These are phyloP conservation scores for Lasiosphaeria hispida DNA, from an alignment of 495 filamentous ascomycete genomes.

Conservation along the genomic window DNA sequence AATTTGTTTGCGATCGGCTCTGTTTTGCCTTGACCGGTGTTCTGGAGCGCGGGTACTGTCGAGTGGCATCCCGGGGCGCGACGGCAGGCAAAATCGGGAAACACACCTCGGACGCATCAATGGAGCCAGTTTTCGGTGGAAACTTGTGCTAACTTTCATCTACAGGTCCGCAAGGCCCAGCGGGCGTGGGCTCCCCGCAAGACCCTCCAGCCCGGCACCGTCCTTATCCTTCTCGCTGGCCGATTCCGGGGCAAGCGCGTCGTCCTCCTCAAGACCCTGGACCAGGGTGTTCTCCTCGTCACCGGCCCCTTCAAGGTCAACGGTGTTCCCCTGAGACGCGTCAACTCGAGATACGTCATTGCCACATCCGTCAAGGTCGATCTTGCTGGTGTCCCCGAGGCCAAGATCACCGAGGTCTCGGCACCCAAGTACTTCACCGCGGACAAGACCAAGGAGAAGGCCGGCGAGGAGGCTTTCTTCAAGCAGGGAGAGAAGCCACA, in stretches of 20 bases:
- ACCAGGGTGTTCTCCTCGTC: conserved; percentile 95
- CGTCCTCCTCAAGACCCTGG: conserved; percentile 93
- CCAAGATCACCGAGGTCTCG: conserved; percentile 80
- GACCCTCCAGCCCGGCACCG: conserved; percentile 85
- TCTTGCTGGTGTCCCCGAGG: conserved; percentile 74
- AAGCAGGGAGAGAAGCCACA: conserved; percentile 94
- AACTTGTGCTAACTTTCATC: conserved; percentile 27
- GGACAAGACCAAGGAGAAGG: conserved; percentile 89
- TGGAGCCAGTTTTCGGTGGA: too few species aligned
- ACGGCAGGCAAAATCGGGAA: not conserved
- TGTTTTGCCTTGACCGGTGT: not conserved
- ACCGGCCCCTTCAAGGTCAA: conserved; percentile 99
- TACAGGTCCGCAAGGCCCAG: conserved; percentile 89
- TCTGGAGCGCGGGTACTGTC: not conserved
- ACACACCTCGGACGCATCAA: not conserved
- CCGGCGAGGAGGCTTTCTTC: conserved; percentile 95
- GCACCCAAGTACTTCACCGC: conserved; percentile 88
- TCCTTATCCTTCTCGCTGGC: conserved; percentile 97
- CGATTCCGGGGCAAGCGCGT: conserved; percentile 99
- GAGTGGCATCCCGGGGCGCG: not conserved
- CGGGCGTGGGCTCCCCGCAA: conserved; percentile 79
- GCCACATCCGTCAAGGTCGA: conserved; percentile 91
- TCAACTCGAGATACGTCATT: conserved; percentile 98
- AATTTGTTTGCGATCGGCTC: not conserved
- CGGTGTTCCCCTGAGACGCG: conserved; percentile 95